Conservation (phyloP, 805 yeast genomes). For the Kregervanrija pseudodelftensis region DNA sequence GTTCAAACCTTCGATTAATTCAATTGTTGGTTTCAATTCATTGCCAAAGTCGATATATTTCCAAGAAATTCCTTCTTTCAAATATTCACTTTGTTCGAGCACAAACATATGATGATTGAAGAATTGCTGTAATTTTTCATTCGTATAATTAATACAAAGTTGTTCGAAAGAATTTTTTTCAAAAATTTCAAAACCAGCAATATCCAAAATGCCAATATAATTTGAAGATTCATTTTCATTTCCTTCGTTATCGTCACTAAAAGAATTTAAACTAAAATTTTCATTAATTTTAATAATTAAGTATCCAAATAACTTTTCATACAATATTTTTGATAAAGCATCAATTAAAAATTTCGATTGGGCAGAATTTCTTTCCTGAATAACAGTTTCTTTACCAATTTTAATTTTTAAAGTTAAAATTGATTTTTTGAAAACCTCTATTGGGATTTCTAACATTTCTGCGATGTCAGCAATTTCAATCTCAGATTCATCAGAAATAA, state of each 20-base stretch:
- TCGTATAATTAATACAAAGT: conserved; percentile 53
- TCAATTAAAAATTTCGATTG: conserved; percentile 81
- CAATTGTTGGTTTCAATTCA: conserved; percentile 91
- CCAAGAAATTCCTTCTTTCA: conserved; percentile 55
- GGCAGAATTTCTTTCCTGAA: conserved; percentile 66
- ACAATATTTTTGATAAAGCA: conserved; percentile 80
- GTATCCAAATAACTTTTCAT: conserved; percentile 75
- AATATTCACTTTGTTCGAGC: conserved; percentile 52
- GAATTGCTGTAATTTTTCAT: conserved; percentile 53
- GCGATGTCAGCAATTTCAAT: conserved; percentile 47
- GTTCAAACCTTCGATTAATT: conserved; percentile 66
- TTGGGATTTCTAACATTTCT: conserved; percentile 54
- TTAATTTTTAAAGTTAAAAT: conserved; percentile 75
- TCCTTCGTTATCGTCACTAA: background rate
- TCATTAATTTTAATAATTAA: conserved; percentile 71
- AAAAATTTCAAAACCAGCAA: conserved; percentile 58
- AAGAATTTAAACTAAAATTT: conserved; percentile 33
- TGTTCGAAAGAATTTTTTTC: conserved; percentile 53
- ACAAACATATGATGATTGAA: conserved; percentile 58
- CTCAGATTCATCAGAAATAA: conserved; percentile 39
- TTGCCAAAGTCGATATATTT: conserved; percentile 88
- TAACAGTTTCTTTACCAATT: conserved; percentile 84
- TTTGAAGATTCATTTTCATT: conserved; percentile 25
- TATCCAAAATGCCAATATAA: conserved; percentile 52
- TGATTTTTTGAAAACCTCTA: conserved; percentile 44